These are phyloP conservation scores for Xanthoconium purpureum DNA, from an alignment of 768 basidiomycete species.

Conservation along the genomic window DNA sequence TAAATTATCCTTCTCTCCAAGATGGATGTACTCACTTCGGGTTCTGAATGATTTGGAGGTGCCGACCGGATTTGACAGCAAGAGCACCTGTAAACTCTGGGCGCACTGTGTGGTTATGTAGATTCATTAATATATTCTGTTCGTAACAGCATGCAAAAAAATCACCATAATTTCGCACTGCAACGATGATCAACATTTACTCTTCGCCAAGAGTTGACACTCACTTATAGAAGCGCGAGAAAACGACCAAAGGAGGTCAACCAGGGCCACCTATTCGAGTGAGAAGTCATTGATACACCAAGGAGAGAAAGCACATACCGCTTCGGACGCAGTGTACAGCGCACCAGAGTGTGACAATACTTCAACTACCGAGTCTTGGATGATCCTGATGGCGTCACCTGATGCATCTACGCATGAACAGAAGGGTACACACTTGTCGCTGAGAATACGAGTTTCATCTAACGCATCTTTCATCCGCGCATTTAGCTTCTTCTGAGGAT, in stretches of 20 bases:
- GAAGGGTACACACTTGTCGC: constrained; percentile 56
- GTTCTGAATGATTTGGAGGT: constrained; percentile 92
- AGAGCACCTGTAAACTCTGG: constrained; percentile 90
- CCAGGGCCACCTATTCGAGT: constrained; percentile 62
- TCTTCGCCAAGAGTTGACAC: constrained; percentile 22
- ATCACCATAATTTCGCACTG: constrained; percentile 53
- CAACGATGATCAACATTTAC: not conserved
- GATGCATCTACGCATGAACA: not conserved
- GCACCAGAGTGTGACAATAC: constrained; percentile 72
- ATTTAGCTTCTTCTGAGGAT: constrained; percentile 75
- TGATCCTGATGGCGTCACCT: constrained; percentile 49
- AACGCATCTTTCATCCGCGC: constrained; percentile 86
- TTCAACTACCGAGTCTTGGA: constrained; percentile 70
- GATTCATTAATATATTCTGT: not conserved
- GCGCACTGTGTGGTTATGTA: constrained; percentile 50
- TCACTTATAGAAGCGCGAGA: constrained; percentile 78
- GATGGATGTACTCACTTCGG: constrained; percentile 60
- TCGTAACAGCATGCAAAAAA: not conserved
- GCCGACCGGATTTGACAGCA: constrained; percentile 84
- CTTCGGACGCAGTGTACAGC: constrained; percentile 89
- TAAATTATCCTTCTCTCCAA: not conserved
- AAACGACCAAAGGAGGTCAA: constrained; percentile 91
- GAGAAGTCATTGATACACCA: not conserved
- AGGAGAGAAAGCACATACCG: constrained; percentile 40
- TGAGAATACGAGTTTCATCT: constrained; percentile 85